phyloP scores from a whole-genome alignment of 1,284 basidiomycete genomes.

The Pterulicium gracile region DNA sequence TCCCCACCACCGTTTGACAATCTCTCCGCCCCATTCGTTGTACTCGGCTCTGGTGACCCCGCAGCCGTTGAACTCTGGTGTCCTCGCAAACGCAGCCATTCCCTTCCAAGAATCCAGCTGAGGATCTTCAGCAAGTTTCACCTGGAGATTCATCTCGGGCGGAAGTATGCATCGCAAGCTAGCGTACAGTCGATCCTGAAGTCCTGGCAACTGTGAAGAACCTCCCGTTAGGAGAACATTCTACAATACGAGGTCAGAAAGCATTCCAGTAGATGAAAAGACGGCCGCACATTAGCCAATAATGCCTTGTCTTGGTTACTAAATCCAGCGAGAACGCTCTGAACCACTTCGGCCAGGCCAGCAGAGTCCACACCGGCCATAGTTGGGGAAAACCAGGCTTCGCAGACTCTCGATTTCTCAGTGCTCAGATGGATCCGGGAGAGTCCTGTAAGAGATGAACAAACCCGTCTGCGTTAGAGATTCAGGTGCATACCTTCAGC shows the following conservation, averaged over 20 bases:
- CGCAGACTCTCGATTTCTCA: constrained; percentile 90
- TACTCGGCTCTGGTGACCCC: constrained; percentile 75
- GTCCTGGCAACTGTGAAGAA: constrained; percentile 66
- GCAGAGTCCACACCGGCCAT: constrained; percentile 96
- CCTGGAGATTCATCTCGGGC: constrained; percentile 60
- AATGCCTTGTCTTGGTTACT: constrained; percentile 50
- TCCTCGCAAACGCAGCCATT: constrained; percentile 76
- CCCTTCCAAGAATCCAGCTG: constrained; percentile 83
- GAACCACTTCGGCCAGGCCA: constrained; percentile 84
- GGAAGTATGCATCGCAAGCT: constrained; percentile 74
- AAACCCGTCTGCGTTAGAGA: background rate
- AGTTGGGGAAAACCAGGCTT: constrained; percentile 86
- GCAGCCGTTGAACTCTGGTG: constrained; percentile 44
- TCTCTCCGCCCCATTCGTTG: constrained; percentile 84
- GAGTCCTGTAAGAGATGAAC: constrained; percentile 25
- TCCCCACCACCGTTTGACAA: constrained; percentile 74
- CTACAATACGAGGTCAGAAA: constrained; percentile 24
- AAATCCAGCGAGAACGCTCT: constrained; percentile 81
- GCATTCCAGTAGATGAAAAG: background rate
- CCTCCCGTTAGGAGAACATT: constrained; percentile 90
- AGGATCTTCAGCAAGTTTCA: constrained; percentile 56
- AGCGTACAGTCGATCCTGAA: constrained; percentile 58
- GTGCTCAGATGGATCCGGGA: constrained; percentile 85
- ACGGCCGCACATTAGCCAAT: constrained; percentile 39
- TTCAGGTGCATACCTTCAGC: constrained; percentile 37